Evolutionary conservation across 2,329 filamentous ascomycete genomes (phyloP).

Genomic region (Monosporascus sp.): DNA sequence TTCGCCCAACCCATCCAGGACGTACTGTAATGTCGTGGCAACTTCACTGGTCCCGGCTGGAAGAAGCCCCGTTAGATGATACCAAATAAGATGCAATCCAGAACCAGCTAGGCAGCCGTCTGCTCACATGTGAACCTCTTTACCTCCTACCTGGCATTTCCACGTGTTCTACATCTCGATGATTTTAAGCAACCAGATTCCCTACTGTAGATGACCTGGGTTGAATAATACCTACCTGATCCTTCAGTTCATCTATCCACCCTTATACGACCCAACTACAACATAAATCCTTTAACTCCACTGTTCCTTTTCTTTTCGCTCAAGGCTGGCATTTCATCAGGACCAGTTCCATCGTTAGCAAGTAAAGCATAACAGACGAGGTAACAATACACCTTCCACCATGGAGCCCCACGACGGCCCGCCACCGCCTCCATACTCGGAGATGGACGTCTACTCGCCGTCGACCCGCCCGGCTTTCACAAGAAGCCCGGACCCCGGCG

Average conservation of each 20-base stretch:
- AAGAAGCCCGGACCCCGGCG: conserved; percentile 8
- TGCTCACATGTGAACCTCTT: neutral
- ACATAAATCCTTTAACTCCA: too few species aligned
- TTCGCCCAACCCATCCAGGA: neutral
- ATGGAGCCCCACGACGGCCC: conserved; percentile 31
- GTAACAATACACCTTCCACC: neutral
- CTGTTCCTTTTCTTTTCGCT: too few species aligned
- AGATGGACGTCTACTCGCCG: conserved; percentile 50
- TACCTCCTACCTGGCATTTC: too few species aligned
- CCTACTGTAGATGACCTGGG: neutral
- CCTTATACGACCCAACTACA: too few species aligned
- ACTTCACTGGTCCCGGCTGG: neutral
- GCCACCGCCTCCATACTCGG: conserved; percentile 52
- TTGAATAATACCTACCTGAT: too few species aligned
- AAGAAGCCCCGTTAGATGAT: neutral
- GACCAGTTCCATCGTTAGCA: neutral
- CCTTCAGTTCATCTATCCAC: too few species aligned
- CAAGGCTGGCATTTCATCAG: neutral
- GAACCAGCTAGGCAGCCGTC: neutral
- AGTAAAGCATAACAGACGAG: neutral
- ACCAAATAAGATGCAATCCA: neutral
- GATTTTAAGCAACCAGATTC: neutral
- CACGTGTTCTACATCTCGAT: too few species aligned
- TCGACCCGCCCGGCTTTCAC: conserved; percentile 23
- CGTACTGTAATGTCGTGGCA: neutral